These are phyloP conservation scores for Xanthoconium separans DNA, from an alignment of 1,284 basidiomycete genomes.

Conservation along the genomic window DNA sequence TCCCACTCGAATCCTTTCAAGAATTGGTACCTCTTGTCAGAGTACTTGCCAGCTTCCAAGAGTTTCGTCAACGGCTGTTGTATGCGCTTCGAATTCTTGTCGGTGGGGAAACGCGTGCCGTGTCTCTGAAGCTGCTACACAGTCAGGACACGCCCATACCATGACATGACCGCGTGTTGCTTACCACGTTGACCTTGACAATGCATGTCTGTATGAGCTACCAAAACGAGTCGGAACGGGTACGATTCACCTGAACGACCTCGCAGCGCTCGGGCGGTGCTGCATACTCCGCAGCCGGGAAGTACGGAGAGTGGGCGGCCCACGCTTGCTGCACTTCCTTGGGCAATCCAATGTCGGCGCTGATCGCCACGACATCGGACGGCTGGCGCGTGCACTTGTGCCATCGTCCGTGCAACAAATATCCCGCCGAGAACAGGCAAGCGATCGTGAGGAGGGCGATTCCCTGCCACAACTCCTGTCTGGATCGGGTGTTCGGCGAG, in stretches of 20 bases:
- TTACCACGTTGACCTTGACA: slow-evolving; percentile 59
- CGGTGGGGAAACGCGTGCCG: slow-evolving; percentile 78
- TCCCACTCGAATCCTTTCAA: slow-evolving; percentile 59
- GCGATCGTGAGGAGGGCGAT: slow-evolving; percentile 17
- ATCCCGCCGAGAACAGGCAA: slow-evolving; percentile 14
- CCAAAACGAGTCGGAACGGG: background rate
- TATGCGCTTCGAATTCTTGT: slow-evolving; percentile 47
- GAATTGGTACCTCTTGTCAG: slow-evolving; percentile 56
- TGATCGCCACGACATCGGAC: background rate
- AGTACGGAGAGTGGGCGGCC: slow-evolving; percentile 63
- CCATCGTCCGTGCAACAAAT: slow-evolving; percentile 13
- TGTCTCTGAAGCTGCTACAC: slow-evolving; percentile 75
- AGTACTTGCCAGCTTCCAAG: slow-evolving; percentile 42
- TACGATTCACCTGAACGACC: slow-evolving; percentile 50
- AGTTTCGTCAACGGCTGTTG: slow-evolving; percentile 52
- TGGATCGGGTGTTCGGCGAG: background rate
- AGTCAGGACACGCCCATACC: slow-evolving; percentile 3
- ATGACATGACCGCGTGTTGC: slow-evolving; percentile 18
- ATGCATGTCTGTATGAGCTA: background rate
- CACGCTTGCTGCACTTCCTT: slow-evolving; percentile 39
- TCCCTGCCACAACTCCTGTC: slow-evolving; percentile 3
- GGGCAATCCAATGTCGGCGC: slow-evolving; percentile 12
- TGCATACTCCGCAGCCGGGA: slow-evolving; percentile 46
- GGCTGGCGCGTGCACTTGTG: background rate
- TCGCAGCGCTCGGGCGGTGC: slow-evolving; percentile 48